Evolutionary conservation across 192 early-diverging fungal species (phyloP), one percentile per base, ranked within the genome.

Genomic region (Linnemannia zychae): DNA sequence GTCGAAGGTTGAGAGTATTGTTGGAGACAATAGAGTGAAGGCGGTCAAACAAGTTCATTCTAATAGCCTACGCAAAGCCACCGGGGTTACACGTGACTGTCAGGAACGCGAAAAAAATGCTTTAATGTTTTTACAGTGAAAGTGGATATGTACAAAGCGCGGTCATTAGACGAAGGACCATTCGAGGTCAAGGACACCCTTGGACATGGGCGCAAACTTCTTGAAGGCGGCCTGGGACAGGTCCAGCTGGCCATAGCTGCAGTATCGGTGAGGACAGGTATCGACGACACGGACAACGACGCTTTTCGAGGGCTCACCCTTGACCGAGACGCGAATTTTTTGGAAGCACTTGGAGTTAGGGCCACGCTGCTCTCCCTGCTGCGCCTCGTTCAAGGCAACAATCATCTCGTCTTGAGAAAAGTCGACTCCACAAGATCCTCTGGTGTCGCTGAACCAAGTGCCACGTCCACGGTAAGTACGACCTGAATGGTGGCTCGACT

Each of bases 371-470:
- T 50, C 28, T 17, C 75, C 75, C 49, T 37, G 31, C 20, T 77
- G 48, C n/a, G 65, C 66, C n/a, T 77, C 67, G 49, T 70, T 70
- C 65, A 77, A 3, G 4, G 75, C 75, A 28, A 67, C 67, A 52
- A 77, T 70, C 75, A 77, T 40, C 15, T 77, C 75, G 13, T 53
- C 53, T 31, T 77, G 67, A 5, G 75, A 77, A 38, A 77, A 77
- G 33, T 40, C 28, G 0, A 69, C 75, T 4, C 49, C 75, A 0
- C 75, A 77, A 34, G 52, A 63, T 4, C 75, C 75, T 2, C 3
- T n/a, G 49, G 75, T 77, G 66, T 70, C 75, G n/a, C 75, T 77
- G 67, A 77, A 57, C 75, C 75, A 77, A 13, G 75, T 77, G 15
- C 75, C 75, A 49, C 75, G 75, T 22, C 75, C 75, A 20, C 65